Base-by-base conservation (phyloP, 768 basidiomycete species). In the Pleurotus tuber-regium region DNA sequence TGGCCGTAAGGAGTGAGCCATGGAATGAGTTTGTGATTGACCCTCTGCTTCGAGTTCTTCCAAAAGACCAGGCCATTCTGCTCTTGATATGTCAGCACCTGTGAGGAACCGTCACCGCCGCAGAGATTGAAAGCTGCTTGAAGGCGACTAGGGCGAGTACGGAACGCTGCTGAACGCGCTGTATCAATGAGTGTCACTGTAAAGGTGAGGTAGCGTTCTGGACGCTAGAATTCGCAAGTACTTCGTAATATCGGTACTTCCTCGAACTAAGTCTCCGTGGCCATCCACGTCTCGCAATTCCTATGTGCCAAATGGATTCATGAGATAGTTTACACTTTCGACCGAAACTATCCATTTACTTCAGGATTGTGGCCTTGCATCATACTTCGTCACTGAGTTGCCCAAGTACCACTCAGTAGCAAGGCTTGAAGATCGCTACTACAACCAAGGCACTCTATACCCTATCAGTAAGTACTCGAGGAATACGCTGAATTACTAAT, bases 251-350 rank as follows among this genome's bases (percentile, higher is more conserved):
- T 23, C 73, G 2, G 72, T 64, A 68, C 95, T 98, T n/a, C 97
- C 97, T 52, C 88, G 82, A 9, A 99, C 95, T 54, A 98, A 86
- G 19, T 97, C 97, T 66, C 98, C 95, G 74, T 98, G 98, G 31
- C 97, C 97, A 98, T 85, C 78, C 86, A 99, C 11, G 90, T 87
- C 66, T 98, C 92, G 68, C 94, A 98, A 29, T 93, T 95, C 71
- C 97, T 96, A 61, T 6, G 48, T 26, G 50, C 39, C 9, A 54
- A 57, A n/a, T 25, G 51, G 19, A 47, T n/a, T 19, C 29, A 19
- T 12, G 33, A n/a, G 21, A n/a, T 26, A 43, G 10, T 19, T 18
- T 23, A 23, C n/a, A n/a, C n/a, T n/a, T n/a, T n/a, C n/a, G n/a
- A n/a, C n/a, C n/a, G n/a, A n/a, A 16, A 4, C 5, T 4, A 33